Conservation (phyloP, 2,329 filamentous ascomycete species). For the Aspergillus niger region DNA sequence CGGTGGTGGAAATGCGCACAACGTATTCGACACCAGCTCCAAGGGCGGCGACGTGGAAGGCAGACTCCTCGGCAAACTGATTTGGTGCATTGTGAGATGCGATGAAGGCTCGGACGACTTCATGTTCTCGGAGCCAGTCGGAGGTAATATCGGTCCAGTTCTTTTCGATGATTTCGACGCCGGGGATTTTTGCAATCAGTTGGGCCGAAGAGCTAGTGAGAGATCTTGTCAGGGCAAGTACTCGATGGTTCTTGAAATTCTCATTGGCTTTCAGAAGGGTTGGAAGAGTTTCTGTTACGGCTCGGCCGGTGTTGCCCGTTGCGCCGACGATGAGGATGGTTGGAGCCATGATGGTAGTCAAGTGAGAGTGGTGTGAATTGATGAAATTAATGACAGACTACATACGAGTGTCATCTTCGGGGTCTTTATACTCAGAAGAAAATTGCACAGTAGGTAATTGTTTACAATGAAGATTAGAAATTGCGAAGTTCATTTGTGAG, state of each 20-base stretch:
- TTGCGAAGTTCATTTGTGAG: too few species aligned
- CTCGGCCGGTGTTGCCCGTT: conserved; percentile 43
- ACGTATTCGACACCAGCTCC: conserved; percentile 45
- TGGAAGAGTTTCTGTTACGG: conserved; percentile 31
- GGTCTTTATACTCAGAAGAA: too few species aligned
- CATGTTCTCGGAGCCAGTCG: conserved; percentile 43
- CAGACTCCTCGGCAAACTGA: conserved; percentile 46
- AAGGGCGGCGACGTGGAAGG: conserved; percentile 39
- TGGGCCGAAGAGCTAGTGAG: conserved; percentile 21
- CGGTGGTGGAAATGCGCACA: conserved; percentile 46
- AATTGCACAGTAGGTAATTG: too few species aligned
- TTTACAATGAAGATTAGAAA: too few species aligned
- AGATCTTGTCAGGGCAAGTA: conserved; percentile 39
- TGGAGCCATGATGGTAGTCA: conserved; percentile 30
- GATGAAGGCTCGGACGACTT: conserved; percentile 43
- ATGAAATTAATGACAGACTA: too few species aligned
- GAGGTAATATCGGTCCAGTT: conserved; percentile 43
- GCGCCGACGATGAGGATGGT: conserved; percentile 41
- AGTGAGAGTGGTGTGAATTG: too few species aligned
- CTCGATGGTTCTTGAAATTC: conserved; percentile 19
- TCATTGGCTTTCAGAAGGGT: conserved; percentile 23
- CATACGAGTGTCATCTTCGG: too few species aligned
- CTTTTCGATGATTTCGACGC: conserved; percentile 39
- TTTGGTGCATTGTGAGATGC: conserved; percentile 41
- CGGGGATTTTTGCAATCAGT: conserved; percentile 34